Conservation (phyloP, 306 rosid genomes). For the Gillenia trifoliata region DNA sequence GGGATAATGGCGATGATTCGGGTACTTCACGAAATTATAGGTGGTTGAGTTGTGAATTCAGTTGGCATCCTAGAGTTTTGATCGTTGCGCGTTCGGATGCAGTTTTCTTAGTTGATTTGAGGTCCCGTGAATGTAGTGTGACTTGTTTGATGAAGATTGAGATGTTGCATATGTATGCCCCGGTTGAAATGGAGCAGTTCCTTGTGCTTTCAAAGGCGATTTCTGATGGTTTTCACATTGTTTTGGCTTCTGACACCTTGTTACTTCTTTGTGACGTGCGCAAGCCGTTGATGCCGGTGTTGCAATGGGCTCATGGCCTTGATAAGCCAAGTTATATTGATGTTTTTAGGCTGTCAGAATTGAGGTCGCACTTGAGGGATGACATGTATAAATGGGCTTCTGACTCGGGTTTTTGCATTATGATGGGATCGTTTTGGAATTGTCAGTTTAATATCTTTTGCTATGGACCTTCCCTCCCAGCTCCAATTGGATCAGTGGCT, state of each 20-base stretch:
- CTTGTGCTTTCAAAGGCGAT: conserved; percentile 44
- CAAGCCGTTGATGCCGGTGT: conserved; percentile 52
- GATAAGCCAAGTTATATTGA: conserved; percentile 40
- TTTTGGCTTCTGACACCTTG: conserved; percentile 46
- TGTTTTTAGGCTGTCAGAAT: conserved; percentile 42
- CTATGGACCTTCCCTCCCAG: conserved; percentile 47
- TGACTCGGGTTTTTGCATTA: conserved; percentile 56
- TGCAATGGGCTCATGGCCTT: conserved; percentile 61
- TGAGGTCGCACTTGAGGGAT: conserved; percentile 49
- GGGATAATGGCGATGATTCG: conserved; percentile 24
- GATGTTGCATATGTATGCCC: conserved; percentile 34
- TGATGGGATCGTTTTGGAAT: conserved; percentile 66
- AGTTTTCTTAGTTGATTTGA: conserved; percentile 59
- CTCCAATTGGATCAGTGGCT: conserved; percentile 29
- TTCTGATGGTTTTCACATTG: conserved; percentile 41
- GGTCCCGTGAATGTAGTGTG: conserved; percentile 30
- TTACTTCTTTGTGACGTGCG: conserved; percentile 63
- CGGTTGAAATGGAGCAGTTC: conserved; percentile 39
- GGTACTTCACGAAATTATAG: conserved; percentile 14
- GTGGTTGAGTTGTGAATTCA: conserved; percentile 70
- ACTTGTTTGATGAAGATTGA: conserved; percentile 54
- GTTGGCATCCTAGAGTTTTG: conserved; percentile 64
- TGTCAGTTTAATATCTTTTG: conserved; percentile 51
- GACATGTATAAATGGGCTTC: conserved; percentile 48
- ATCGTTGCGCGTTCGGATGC: conserved; percentile 55